A percentile compares a stretch with the other conserved stretches of the same genome.
These are phyloP conservation scores for Fomitopsis palustris DNA, from an alignment of 1,284 basidiomycete species.

Conservation along the genomic window DNA sequence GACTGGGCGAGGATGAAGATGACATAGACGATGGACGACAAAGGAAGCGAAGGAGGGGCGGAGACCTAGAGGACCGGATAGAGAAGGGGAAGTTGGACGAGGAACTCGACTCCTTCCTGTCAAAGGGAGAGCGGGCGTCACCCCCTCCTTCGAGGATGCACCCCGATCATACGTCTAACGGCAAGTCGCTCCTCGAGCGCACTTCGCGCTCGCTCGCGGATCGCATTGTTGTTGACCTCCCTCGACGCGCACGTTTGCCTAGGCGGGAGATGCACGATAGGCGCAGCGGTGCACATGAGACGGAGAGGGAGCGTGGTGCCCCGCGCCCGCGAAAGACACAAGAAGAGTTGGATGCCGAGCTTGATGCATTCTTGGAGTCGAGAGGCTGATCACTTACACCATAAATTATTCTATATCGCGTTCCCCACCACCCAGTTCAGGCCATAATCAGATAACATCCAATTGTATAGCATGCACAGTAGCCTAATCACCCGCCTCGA, in stretches of 20 bases:
- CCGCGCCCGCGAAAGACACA: constrained; percentile 49
- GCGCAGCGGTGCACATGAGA: background rate
- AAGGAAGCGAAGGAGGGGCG: constrained; percentile 36
- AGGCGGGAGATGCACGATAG: constrained; percentile 20
- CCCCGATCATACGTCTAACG: constrained; percentile 54
- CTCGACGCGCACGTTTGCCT: constrained; percentile 33
- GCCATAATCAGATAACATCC: background rate
- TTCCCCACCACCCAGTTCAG: background rate
- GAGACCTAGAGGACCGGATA: constrained; percentile 28
- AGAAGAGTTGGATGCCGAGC: constrained; percentile 72
- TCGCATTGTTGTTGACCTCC: constrained; percentile 42
- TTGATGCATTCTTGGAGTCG: constrained; percentile 69
- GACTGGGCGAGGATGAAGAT: constrained; percentile 29
- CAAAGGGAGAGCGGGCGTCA: constrained; percentile 32
- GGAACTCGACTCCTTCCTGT: constrained; percentile 64
- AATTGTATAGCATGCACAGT: background rate
- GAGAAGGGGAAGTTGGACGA: constrained; percentile 45
- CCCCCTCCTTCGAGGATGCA: constrained; percentile 62
- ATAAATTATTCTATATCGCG: background rate
- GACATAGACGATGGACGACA: constrained; percentile 28
- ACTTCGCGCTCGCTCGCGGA: constrained; percentile 43
- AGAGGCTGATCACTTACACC: constrained; percentile 18
- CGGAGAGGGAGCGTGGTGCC: constrained; percentile 25
- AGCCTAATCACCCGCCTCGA: background rate
- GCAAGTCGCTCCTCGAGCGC: constrained; percentile 51